phyloP scores from a whole-genome alignment of 495 filamentous ascomycete species.

The Pyrenopolyporus hunteri region DNA sequence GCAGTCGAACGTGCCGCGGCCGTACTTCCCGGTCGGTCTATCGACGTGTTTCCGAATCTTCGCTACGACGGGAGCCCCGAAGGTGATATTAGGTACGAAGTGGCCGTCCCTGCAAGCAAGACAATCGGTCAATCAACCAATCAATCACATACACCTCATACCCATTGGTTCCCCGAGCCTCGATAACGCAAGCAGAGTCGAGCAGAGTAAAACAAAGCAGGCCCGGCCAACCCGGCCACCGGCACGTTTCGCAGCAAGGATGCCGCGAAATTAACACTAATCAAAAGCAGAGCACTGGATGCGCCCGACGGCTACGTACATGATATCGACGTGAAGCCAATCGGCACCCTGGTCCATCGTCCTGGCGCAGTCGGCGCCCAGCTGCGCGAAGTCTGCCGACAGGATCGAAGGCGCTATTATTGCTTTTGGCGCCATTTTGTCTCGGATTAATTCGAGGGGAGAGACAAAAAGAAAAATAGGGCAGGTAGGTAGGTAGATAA shows the following conservation, averaged over 20 bases:
- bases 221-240: too few species aligned
- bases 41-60: constrained; percentile 88
- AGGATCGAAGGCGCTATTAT: constrained; percentile 98
- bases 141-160: background rate
- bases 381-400: constrained; percentile 89
- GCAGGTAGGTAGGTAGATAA: background rate
- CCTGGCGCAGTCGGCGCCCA: constrained; percentile 80
- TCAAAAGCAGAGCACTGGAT: too few species aligned
- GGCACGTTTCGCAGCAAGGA: too few species aligned
- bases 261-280: too few species aligned
- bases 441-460: background rate
- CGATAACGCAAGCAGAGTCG: too few species aligned
- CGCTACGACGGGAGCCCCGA: constrained; percentile 89
- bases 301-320: constrained; percentile 63
- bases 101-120: constrained; percentile 72
- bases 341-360: constrained; percentile 85
- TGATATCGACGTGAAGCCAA: constrained; percentile 91
- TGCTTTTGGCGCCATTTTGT: constrained; percentile 80
- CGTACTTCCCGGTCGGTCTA: constrained; percentile 54
- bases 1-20: constrained; percentile 94
- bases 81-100: constrained; percentile 98
- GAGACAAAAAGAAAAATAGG: too few species aligned
- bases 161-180: background rate
- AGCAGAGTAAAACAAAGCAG: too few species aligned
- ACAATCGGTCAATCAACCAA: background rate